Conservation (phyloP, 2,329 filamentous ascomycete genomes). For the Alternaria sp. region DNA sequence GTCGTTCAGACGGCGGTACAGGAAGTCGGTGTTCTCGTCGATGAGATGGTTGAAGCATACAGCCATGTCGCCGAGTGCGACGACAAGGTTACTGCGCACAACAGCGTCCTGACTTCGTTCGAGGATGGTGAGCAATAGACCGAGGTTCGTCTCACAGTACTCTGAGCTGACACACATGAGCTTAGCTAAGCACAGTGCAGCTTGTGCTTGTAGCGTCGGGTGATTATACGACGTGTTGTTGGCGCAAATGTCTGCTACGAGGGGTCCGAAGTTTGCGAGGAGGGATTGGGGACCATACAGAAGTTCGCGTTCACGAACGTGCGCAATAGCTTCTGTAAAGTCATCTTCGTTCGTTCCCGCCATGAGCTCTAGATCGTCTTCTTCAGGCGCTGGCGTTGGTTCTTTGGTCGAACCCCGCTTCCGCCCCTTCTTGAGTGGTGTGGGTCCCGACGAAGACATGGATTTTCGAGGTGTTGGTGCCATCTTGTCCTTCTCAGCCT, state of each 20-base stretch:
- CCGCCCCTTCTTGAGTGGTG: constrained; percentile 49
- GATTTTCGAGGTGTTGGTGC: constrained; percentile 44
- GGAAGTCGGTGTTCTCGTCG: constrained; percentile 97
- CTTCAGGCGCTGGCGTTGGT: constrained; percentile 60
- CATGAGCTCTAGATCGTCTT: constrained; percentile 94
- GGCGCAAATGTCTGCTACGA: constrained; percentile 87
- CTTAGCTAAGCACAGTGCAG: constrained; percentile 93
- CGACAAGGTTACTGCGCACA: constrained; percentile 93
- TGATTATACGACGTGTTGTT: constrained; percentile 94
- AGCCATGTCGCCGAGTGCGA: constrained; percentile 97
- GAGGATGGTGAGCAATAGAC: constrained; percentile 95
- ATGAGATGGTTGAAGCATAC: constrained; percentile 99
- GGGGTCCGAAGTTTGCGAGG: constrained; percentile 85
- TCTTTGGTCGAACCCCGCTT: constrained; percentile 49
- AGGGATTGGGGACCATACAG: constrained; percentile 83
- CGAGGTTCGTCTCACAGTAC: constrained; percentile 92
- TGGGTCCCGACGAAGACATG: constrained; percentile 28
- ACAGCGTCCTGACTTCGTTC: constrained; percentile 92
- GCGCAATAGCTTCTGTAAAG: constrained; percentile 84
- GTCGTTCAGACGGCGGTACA: constrained; percentile 92
- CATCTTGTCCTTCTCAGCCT: constrained; percentile 82
- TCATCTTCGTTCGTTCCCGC: constrained; percentile 95
- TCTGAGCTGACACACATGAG: constrained; percentile 98
- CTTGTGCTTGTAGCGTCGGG: constrained; percentile 87
- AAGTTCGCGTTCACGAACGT: constrained; percentile 83